Base-by-base conservation (phyloP, 2,329 filamentous ascomycete genomes). In the Penicillium concentricum region DNA sequence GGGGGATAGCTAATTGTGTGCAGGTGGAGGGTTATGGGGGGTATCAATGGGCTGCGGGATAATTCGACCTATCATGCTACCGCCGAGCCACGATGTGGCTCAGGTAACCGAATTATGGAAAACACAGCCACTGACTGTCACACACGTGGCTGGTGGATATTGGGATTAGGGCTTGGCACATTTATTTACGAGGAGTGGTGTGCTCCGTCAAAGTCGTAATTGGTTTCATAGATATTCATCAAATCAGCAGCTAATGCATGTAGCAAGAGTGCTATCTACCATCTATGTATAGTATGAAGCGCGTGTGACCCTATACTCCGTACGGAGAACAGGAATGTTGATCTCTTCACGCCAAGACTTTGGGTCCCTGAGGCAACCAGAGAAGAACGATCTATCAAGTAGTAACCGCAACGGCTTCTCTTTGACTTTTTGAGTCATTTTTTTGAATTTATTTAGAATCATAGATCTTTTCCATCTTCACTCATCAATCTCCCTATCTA, bases 81-180 rank as follows among this genome's bases (percentile, higher is more conserved):
- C 13, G 60, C 51, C 37, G 42, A 64, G 60, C 58, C 60, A 62
- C 54, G 26, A 56, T 57, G 61, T 65, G 63, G 63, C 63, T 58
- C 47, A 51, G 44, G 16, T 3, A 30, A 35, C 55, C 50, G 46
- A 30, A n/a, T 30, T 38, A 5, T 24, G 6, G 18, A 22, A 46
- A 30, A 49, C 63, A 65, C 63, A 65, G 64, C 64, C 64, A 67
- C 64, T 66, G 18, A 43, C 10, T 30, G 49, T 39, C 41, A 46
- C 52, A 67, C 63, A 67, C 63, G 64, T 66, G 62, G 63, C 64
- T 61, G 42, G 35, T 58, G 56, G 37, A 24, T 24, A 37, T 37
- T 24, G 18, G 10, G 26, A 45, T 9, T 45, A 18, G 18, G 28
- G 43, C 28, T 45, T 45, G 43, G 43, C 43, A 32, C 18, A 16